Base-by-base conservation (phyloP, 2,329 filamentous ascomycete species). In the Colletotrichum sp. region DNA sequence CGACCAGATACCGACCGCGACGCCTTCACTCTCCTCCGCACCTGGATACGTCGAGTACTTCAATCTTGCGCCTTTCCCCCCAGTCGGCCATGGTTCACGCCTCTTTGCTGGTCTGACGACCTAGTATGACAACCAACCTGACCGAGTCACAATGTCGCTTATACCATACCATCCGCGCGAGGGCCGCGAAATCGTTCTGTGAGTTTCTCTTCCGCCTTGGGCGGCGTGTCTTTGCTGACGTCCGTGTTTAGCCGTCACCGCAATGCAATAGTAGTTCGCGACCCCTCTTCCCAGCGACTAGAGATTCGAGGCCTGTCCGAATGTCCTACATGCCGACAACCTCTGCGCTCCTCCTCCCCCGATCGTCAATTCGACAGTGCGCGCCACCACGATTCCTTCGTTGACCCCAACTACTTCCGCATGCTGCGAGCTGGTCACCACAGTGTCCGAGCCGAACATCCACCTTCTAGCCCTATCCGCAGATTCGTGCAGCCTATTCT, bases 341-440 rank as follows among this genome's bases (percentile, higher is more conserved):
- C 95, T 21, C 90, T 92, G 84, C 83, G 89, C 77, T 83, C 82
- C 52, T 83, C 82, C 43, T 89, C 90, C 55, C 84, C 89, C 68
- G 89, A 91, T 26, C 85, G 86, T 36, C 83, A 87, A 76, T 91
- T 86, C 81, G 90, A 90, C 69, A 83, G 81, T 56, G 80, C 85
- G 36, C 81, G 83, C 66, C 85, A 86, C 38, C 84, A 83, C 78
- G 90, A 94, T 64, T 90, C 93, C 72, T 98, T 96, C 82, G 94
- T 98, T 79, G 94, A 96, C 80, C 96, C 96, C 4, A 92, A 96
- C 67, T 99, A 99, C 87, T 99, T 99, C 85, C 95, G 95, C 80
- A 96, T 98, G 94, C 92, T 99, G 55, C 94, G 92, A 84, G 84
- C 89, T 80, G 84, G 87, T 83, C 82, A 87, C 78, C 70, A 81